These are phyloP conservation scores for Euphorbia corollata DNA, from an alignment of 441 rosid species.

Conservation along the genomic window DNA sequence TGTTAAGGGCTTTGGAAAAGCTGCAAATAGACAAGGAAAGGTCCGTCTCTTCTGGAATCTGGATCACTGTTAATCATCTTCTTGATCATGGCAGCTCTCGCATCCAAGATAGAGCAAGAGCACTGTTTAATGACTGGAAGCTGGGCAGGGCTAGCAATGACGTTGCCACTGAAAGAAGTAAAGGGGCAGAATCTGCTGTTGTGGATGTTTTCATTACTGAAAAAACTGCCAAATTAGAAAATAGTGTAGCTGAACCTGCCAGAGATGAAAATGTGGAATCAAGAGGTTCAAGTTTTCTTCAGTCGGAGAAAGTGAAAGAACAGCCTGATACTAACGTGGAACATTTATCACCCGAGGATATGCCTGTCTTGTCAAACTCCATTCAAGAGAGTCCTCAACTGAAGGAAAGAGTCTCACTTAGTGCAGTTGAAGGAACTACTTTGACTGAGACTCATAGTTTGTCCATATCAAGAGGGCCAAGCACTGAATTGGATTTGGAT, in stretches of 20 bases:
- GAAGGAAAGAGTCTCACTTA: slow-evolving; percentile 32
- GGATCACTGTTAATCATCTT: slow-evolving; percentile 57
- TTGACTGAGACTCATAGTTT: slow-evolving; percentile 25
- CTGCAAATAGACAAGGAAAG: slow-evolving; percentile 57
- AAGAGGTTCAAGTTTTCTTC: no score
- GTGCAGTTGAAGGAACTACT: slow-evolving; percentile 25
- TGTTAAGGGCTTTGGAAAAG: slow-evolving; percentile 68
- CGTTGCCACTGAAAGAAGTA: neutral
- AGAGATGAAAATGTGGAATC: slow-evolving; percentile 28
- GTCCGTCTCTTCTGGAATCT: slow-evolving; percentile 75
- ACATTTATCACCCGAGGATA: slow-evolving; percentile 31
- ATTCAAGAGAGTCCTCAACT: slow-evolving; percentile 32
- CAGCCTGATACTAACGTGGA: slow-evolving; percentile 28
- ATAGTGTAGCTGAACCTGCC: slow-evolving; percentile 24
- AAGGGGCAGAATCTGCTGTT: slow-evolving; percentile 32
- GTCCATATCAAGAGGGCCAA: slow-evolving; percentile 23
- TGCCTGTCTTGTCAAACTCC: slow-evolving; percentile 33
- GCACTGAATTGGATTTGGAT: slow-evolving; percentile 37
- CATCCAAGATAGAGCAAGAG: slow-evolving; percentile 67
- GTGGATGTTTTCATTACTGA: slow-evolving; percentile 14
- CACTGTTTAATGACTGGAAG: slow-evolving; percentile 59
- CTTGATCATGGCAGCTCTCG: slow-evolving; percentile 53
- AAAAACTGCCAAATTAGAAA: no score
- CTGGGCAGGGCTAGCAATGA: slow-evolving; percentile 16
- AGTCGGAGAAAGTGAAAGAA: slow-evolving; percentile 31